Evolutionary conservation across 2,329 filamentous ascomycete genomes (phyloP).

Genomic region (Colletotrichum scovillei): DNA sequence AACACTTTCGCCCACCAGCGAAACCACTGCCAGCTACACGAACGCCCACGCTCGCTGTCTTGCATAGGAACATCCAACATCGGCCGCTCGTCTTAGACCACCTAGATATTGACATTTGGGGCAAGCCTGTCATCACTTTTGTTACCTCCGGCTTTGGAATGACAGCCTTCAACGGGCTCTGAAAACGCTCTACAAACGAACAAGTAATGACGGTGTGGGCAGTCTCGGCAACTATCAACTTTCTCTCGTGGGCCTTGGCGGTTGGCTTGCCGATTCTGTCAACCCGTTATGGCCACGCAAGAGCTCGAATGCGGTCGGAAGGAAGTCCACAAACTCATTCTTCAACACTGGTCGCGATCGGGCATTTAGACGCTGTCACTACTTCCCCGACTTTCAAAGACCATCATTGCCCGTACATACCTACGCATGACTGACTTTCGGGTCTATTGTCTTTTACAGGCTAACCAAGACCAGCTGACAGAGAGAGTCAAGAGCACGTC

Average conservation of each 20-base stretch:
- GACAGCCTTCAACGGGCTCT: constrained; percentile 13
- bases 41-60: neutral
- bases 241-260: neutral
- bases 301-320: neutral
- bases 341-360: neutral
- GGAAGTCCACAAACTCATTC: neutral
- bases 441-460: constrained; percentile 12
- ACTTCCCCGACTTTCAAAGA: neutral
- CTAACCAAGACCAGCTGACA: neutral
- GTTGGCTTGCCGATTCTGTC: neutral
- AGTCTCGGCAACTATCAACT: neutral
- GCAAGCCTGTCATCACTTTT: too few species aligned
- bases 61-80: neutral
- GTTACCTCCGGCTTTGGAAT: neutral
- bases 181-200: constrained; percentile 12
- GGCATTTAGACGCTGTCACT: neutral
- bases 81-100: neutral
- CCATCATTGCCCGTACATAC: neutral
- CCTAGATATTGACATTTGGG: neutral
- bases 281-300: neutral
- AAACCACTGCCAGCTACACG: neutral
- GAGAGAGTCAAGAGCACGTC: neutral
- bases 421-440: neutral
- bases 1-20: neutral
- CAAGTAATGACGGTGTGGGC: neutral